Percentiles rank a stretch among this genome's conserved stretches.
Conservation (phyloP, 2,329 filamentous ascomycete species). For the Pseudofabraea citricarpa region DNA sequence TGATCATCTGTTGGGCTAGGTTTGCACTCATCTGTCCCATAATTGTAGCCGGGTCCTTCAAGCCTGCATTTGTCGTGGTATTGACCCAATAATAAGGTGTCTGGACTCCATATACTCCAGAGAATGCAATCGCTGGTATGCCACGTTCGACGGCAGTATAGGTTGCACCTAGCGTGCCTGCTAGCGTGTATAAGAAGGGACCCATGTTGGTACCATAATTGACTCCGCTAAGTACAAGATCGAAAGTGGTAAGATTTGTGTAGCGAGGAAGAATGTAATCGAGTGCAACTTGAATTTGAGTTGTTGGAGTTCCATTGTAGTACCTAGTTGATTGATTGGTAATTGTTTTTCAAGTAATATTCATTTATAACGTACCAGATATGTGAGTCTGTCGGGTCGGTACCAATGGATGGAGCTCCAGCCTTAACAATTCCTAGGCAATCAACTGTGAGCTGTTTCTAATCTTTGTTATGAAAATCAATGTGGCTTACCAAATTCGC, state of each 20-base stretch:
- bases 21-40: conserved; percentile 37
- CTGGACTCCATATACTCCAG: conserved; percentile 36
- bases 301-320: conserved; percentile 54
- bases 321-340: conserved; percentile 33
- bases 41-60: conserved; percentile 36
- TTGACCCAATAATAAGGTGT: conserved; percentile 40
- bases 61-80: conserved; percentile 25
- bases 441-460: too few species aligned
- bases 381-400: conserved; percentile 44
- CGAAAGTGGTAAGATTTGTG: conserved; percentile 41
- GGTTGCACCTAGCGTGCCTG: conserved; percentile 45
- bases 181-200: conserved; percentile 47
- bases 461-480: too few species aligned
- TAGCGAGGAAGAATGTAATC: conserved; percentile 50
- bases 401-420: conserved; percentile 43
- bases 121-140: conserved; percentile 46
- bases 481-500: conserved; percentile 34
- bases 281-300: conserved; percentile 49
- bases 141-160: conserved; percentile 44
- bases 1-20: conserved; percentile 39
- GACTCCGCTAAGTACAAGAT: conserved; percentile 49
- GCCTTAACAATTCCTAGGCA: conserved; percentile 34
- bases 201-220: conserved; percentile 52
- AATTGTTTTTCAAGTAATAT: neutral
- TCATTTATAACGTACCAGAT: conserved; percentile 32